phyloP scores from a whole-genome alignment of 441 rosid genomes.

The Heliophila coronopifolia region DNA sequence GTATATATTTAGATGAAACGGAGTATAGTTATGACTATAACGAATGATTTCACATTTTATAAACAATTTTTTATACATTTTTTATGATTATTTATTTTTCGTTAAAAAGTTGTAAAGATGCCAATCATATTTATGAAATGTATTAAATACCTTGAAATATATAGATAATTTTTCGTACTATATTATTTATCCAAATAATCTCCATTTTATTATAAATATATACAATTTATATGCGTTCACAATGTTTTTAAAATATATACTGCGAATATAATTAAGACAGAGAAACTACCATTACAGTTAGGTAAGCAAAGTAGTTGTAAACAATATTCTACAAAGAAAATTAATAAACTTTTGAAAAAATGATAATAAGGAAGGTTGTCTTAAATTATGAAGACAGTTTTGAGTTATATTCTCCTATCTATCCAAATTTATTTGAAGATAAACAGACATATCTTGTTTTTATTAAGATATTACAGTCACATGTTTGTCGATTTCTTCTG shows the following conservation, averaged over 20 bases:
- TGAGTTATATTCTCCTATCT: conserved; percentile 17
- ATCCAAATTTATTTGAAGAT: conserved; percentile 8
- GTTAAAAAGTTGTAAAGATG: no score
- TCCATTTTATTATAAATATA: not conserved
- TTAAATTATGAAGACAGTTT: conserved; percentile 9
- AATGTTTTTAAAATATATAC: not conserved
- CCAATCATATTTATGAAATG: not conserved
- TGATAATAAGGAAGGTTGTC: conserved; percentile 17
- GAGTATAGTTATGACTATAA: no score
- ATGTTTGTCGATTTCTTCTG: conserved; percentile 13
- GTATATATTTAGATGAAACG: no score
- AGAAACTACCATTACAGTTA: conserved; percentile 4
- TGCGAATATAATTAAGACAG: conserved; percentile 9
- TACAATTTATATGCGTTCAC: not conserved
- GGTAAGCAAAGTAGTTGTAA: conserved; percentile 3
- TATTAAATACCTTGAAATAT: not conserved
- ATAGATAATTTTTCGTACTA: not conserved
- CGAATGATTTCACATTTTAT: no score
- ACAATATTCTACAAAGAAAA: no score
- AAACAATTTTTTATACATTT: no score
- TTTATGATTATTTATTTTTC: no score
- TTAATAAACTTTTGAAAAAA: no score
- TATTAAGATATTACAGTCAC: conserved; percentile 16
- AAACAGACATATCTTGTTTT: conserved; percentile 16
- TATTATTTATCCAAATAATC: not conserved